Percentiles rank a stretch among this genome's conserved stretches.
phyloP scores from a whole-genome alignment of 139 green algal species.

The Haematococcus sp. region DNA sequence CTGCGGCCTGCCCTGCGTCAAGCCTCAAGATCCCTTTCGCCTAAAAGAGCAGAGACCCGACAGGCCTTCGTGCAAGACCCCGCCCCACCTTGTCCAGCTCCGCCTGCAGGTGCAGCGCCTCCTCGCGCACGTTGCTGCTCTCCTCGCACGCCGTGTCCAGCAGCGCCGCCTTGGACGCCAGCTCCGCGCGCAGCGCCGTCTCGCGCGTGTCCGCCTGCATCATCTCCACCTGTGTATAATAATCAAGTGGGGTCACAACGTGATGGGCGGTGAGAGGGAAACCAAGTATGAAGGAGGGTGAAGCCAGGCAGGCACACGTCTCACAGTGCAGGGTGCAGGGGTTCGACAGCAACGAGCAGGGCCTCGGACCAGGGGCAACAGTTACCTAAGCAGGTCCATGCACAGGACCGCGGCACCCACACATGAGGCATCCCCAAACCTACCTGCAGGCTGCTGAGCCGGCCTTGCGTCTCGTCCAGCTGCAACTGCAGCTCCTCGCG shows the following conservation, averaged over 20 bases:
- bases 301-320: too few relatives aligned
- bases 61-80: too few relatives aligned
- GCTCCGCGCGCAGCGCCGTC: conserved; percentile 8
- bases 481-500: conserved; percentile 9
- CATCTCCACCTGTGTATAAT: conserved; percentile 7
- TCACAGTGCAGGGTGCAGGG: too few relatives aligned
- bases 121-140: background rate
- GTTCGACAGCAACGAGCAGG: too few relatives aligned
- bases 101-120: background rate
- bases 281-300: background rate
- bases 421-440: background rate
- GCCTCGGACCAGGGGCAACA: too few relatives aligned
- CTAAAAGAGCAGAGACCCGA: too few relatives aligned
- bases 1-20: too few relatives aligned
- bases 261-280: background rate
- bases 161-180: background rate
- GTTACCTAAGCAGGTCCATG: too few relatives aligned
- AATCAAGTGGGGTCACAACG: background rate
- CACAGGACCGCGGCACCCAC: too few relatives aligned
- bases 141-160: conserved; percentile 16
- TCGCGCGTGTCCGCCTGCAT: background rate
- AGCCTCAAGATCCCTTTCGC: too few relatives aligned
- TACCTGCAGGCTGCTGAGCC: conserved; percentile 7
- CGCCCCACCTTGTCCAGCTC: conserved; percentile 15
- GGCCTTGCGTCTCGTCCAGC: conserved; percentile 3